phyloP scores from a whole-genome alignment of 805 yeast genomes.

The Sugiyamaella floridensis region DNA sequence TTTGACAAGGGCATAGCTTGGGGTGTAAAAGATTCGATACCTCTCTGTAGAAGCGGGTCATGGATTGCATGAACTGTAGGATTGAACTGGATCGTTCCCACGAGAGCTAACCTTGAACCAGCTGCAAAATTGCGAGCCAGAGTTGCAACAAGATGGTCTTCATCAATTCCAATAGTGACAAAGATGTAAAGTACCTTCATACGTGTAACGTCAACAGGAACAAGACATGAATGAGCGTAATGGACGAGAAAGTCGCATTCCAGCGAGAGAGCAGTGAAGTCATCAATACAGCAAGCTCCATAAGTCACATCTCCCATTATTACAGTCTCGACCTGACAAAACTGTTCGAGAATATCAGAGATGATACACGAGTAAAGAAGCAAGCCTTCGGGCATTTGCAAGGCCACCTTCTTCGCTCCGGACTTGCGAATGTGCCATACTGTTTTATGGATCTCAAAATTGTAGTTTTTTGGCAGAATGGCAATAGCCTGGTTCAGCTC shows the following conservation, averaged over 20 bases:
- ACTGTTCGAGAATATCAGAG: constrained; percentile 89
- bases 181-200: constrained; percentile 92
- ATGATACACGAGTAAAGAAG: constrained; percentile 80
- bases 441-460: constrained; percentile 92
- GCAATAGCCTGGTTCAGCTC: constrained; percentile 80
- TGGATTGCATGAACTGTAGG: constrained; percentile 81
- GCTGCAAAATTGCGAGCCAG: constrained; percentile 57
- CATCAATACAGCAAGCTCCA: constrained; percentile 98
- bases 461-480: constrained; percentile 82
- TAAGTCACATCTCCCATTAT: constrained; percentile 99
- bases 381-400: constrained; percentile 97
- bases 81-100: constrained; percentile 95
- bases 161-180: constrained; percentile 88
- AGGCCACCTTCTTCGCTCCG: constrained; percentile 73
- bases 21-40: constrained; percentile 68
- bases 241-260: constrained; percentile 94
- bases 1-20: constrained; percentile 88
- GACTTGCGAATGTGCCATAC: constrained; percentile 83
- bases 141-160: constrained; percentile 71
- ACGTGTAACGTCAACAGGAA: constrained; percentile 85
- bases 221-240: constrained; percentile 95
- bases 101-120: constrained; percentile 68
- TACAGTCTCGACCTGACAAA: constrained; percentile 74
- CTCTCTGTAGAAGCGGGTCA: constrained; percentile 42
- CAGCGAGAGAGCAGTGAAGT: constrained; percentile 83